These are phyloP conservation scores for Heritiera fomes DNA, from an alignment of 345 rosid genomes.

Conservation along the genomic window DNA sequence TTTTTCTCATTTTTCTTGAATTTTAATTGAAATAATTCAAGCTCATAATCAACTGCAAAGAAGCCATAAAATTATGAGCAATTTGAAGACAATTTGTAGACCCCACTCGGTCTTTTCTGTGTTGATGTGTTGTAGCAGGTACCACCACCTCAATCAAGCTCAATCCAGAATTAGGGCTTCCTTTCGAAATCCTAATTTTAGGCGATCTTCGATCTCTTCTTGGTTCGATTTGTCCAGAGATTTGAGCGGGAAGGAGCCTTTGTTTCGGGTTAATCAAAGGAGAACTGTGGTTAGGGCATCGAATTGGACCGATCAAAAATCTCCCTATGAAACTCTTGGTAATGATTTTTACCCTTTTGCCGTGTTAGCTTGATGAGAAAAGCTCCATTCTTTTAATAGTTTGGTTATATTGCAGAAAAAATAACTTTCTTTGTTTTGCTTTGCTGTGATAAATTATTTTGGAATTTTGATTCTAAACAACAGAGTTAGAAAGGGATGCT, in stretches of 20 bases:
- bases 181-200: conserved; percentile 40
- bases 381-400: neutral
- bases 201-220: conserved; percentile 43
- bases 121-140: conserved; percentile 46
- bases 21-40: neutral
- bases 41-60: neutral
- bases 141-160: conserved; percentile 28
- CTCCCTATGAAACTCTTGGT: conserved; percentile 96
- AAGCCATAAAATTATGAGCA: conserved; percentile 42
- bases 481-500: conserved; percentile 84
- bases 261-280: conserved; percentile 64
- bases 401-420: neutral
- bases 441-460: neutral
- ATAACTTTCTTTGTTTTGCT: neutral
- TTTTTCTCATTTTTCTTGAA: neutral
- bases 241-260: conserved; percentile 33
- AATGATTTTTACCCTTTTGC: conserved; percentile 15
- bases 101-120: conserved; percentile 64
- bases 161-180: conserved; percentile 56
- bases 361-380: conserved; percentile 21
- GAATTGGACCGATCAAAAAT: conserved; percentile 66
- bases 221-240: conserved; percentile 44
- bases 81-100: conserved; percentile 60
- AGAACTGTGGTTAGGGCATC: conserved; percentile 62
- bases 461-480: conserved; percentile 3